Evolutionary conservation across 2,329 filamentous ascomycete species (phyloP).

Genomic region (Westerdykella sp.): DNA sequence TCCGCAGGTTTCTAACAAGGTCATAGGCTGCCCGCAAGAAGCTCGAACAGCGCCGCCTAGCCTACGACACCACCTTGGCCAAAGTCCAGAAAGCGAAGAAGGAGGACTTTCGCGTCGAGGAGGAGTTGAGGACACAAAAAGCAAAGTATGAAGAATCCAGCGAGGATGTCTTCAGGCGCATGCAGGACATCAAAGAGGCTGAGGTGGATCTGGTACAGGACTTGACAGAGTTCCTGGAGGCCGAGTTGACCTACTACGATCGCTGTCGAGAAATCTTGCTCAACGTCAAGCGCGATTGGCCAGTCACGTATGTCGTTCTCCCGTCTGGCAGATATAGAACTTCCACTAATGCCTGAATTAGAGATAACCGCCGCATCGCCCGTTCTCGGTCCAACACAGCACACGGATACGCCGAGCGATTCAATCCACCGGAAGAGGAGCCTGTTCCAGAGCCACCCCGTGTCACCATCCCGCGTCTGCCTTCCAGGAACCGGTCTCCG

Average conservation of each 20-base stretch:
- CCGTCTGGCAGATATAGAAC: neutral
- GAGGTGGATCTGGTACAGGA: constrained; percentile 78
- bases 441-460: constrained; percentile 47
- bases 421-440: constrained; percentile 53
- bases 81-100: constrained; percentile 93
- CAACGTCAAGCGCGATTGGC: constrained; percentile 64
- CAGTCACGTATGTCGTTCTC: constrained; percentile 47
- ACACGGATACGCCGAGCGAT: constrained; percentile 57
- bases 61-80: constrained; percentile 80
- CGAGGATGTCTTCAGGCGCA: constrained; percentile 83
- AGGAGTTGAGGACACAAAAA: constrained; percentile 84
- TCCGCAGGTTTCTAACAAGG: constrained; percentile 9
- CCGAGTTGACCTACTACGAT: constrained; percentile 86
- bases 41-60: constrained; percentile 80
- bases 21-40: constrained; percentile 75
- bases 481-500: constrained; percentile 41
- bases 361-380: constrained; percentile 37
- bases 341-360: constrained; percentile 16
- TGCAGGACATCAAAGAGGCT: constrained; percentile 94
- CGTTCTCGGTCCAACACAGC: constrained; percentile 59
- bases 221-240: constrained; percentile 74
- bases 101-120: constrained; percentile 88
- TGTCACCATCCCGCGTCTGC: constrained; percentile 38
- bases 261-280: constrained; percentile 78
- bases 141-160: constrained; percentile 94